Evolutionary conservation across 192 early-diverging fungal species (phyloP), one percentile per base, ranked within the genome.

Genomic region (Entophlyctis helioformis): DNA sequence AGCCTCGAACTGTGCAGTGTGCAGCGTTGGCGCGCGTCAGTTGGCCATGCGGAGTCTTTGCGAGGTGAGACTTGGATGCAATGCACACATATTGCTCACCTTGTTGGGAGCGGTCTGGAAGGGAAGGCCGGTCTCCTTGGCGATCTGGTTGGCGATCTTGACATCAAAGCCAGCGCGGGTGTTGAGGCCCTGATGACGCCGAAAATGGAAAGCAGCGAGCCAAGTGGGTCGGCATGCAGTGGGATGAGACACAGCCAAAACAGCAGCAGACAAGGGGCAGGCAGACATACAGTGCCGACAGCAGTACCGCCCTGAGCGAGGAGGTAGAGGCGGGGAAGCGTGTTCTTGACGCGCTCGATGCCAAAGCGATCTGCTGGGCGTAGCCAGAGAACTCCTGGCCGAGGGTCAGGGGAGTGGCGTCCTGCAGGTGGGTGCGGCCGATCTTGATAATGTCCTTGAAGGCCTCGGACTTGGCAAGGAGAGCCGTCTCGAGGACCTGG

Each of bases 91-190:
- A n/a, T n/a, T n/a, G n/a, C 36, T 10, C 34, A 75, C 71, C 59
- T 98, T 98, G 78, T 98, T 98, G 44, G 92, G 90, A 12, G 95
- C 95, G 24, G 92, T 85, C 50, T 74, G 67, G 75, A 98, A 98
- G 36, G 83, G 80, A 42, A 88, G 71, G 39, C 85, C 86, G 22
- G 95, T 93, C 51, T 87, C 79, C 42, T 71, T 62, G 22, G 95
- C 69, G 52, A 98, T 91, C 56, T 86, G 84, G 26, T 67, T 75
- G 5, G 92, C 89, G 49, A 98, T 82, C 60, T 82, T 81, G 43
- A 75, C 75, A 63, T 92, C 92, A 62, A 95, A 98, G 5, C 89
- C 91, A 51, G 75, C 79, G 41, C 74, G 71, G 23, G 95, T 92
- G 74, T 98, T 98, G 51, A 98, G 68, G 25, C 95, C 94, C 22